These are phyloP conservation scores for Dactylella cylindrospora DNA, from an alignment of 2,329 filamentous ascomycete species.

Conservation along the genomic window DNA sequence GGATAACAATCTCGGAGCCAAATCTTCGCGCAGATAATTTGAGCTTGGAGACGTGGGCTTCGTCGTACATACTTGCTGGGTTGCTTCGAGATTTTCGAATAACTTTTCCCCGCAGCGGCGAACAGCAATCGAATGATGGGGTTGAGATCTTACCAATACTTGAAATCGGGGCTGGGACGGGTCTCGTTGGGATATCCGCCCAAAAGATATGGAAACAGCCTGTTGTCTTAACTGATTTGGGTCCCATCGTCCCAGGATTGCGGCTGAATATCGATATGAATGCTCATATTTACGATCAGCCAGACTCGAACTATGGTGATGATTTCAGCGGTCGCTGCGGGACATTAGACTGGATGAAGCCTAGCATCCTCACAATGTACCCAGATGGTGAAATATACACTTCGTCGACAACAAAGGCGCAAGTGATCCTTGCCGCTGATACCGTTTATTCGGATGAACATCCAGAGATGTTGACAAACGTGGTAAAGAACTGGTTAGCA, in stretches of 20 bases:
- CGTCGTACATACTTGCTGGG: slow-evolving; percentile 52
- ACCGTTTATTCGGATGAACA: slow-evolving; percentile 54
- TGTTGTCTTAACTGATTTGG: slow-evolving; percentile 51
- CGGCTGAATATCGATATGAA: slow-evolving; percentile 51
- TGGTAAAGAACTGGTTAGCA: slow-evolving; percentile 52
- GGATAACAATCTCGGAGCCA: slow-evolving; percentile 34
- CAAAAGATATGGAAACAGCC: slow-evolving; percentile 49
- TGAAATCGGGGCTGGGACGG: slow-evolving; percentile 53
- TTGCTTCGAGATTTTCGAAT: slow-evolving; percentile 50
- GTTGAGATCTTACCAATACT: slow-evolving; percentile 48
- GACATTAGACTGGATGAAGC: slow-evolving; percentile 53
- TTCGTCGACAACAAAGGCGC: slow-evolving; percentile 48
- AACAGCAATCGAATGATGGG: slow-evolving; percentile 17
- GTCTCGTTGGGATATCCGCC: slow-evolving; percentile 52
- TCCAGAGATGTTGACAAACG: slow-evolving; percentile 51
- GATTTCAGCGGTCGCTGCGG: slow-evolving; percentile 46
- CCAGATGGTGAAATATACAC: slow-evolving; percentile 13
- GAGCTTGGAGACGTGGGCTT: slow-evolving; percentile 53
- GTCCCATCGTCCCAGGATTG: slow-evolving; percentile 50
- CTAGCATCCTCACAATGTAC: slow-evolving; percentile 46
- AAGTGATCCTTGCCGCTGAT: slow-evolving; percentile 54
- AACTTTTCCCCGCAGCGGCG: slow-evolving; percentile 19
- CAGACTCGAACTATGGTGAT: slow-evolving; percentile 14
- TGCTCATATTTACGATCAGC: background rate
- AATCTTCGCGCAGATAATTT: slow-evolving; percentile 50